These are phyloP conservation scores for Fagopyrum homotropicum DNA, from an alignment of 148 eudicot genomes.

Conservation along the genomic window DNA sequence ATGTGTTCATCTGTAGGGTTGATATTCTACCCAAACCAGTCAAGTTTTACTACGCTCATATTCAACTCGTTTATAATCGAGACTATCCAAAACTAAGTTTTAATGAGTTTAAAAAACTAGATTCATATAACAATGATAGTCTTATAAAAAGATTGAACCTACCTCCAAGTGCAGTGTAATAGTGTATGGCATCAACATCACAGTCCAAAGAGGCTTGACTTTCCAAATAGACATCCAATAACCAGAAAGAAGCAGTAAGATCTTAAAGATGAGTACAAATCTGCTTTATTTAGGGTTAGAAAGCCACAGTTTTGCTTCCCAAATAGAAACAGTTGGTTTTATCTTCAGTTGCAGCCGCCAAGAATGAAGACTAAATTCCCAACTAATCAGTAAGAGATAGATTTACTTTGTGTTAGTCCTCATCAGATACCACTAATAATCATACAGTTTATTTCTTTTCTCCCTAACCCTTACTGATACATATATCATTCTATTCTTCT, in stretches of 20 bases:
- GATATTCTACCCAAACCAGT: too few species aligned
- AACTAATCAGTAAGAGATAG: background rate
- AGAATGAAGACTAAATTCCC: background rate
- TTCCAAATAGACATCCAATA: conserved; percentile 1
- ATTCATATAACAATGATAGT: too few species aligned
- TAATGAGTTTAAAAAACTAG: too few species aligned
- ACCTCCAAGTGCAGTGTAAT: too few species aligned
- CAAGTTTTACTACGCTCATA: too few species aligned
- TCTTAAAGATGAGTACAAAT: conserved; percentile 2
- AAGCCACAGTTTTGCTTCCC: background rate
- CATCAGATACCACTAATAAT: conserved; percentile 6
- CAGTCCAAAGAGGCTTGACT: background rate
- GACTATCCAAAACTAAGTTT: too few species aligned
- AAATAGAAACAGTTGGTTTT: conserved; percentile 6
- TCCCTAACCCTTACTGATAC: background rate
- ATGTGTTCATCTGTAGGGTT: too few species aligned
- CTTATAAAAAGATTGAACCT: too few species aligned
- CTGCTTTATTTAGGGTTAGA: background rate
- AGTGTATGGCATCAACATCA: too few species aligned
- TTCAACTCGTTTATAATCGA: too few species aligned
- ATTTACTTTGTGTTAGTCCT: background rate
- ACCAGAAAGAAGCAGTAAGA: background rate
- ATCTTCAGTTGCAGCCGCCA: background rate
- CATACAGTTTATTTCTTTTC: background rate
- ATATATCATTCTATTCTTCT: background rate